These are phyloP conservation scores for Leishmania aethiopica DNA, from an alignment of 208 protist species.

Conservation along the genomic window DNA sequence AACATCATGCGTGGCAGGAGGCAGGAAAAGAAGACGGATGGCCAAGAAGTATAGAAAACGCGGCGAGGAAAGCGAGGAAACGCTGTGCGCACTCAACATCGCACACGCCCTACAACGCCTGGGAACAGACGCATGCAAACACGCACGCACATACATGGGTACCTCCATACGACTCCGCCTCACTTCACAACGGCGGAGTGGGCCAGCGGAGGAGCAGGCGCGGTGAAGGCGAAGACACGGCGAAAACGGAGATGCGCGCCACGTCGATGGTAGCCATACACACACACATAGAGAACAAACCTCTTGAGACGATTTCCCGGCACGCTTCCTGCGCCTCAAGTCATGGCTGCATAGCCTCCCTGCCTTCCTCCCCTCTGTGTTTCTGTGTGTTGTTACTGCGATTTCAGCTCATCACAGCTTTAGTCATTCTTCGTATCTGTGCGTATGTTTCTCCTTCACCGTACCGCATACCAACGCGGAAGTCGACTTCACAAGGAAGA, in stretches of 20 bases:
- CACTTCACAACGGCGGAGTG: background rate
- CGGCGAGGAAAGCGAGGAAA: background rate
- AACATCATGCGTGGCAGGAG: background rate
- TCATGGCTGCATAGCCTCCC: background rate
- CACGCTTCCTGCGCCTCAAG: background rate
- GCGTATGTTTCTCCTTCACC: background rate
- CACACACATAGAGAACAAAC: background rate
- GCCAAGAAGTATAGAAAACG: conserved; percentile 11
- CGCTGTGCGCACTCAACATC: background rate
- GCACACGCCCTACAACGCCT: background rate
- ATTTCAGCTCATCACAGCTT: background rate
- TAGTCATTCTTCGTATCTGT: background rate
- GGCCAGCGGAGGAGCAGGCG: background rate
- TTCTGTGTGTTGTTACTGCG: background rate
- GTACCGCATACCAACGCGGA: background rate
- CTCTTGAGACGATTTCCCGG: background rate
- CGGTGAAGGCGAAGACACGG: background rate
- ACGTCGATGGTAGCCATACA: background rate
- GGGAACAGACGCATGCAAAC: background rate
- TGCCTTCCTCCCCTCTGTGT: background rate
- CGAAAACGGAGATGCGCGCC: background rate
- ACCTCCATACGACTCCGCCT: background rate
- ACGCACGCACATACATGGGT: background rate
- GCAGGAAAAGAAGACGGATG: conserved; percentile 4
- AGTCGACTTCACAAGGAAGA: background rate